phyloP scores from a whole-genome alignment of 2,329 filamentous ascomycete genomes.

The Fusarium clavum region DNA sequence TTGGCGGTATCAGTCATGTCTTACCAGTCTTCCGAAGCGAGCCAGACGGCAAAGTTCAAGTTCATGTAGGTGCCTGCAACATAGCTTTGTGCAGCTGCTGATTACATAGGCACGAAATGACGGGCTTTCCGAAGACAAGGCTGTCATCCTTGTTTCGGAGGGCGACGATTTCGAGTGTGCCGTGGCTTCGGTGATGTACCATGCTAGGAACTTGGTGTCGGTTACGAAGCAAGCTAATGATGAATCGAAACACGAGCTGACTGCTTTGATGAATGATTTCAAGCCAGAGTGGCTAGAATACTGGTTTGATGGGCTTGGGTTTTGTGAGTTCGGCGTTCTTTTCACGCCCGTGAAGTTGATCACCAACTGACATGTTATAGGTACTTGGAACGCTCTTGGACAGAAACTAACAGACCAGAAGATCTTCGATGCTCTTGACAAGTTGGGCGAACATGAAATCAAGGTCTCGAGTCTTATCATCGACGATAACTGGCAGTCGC shows the following conservation, averaged over 20 bases:
- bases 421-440: constrained; percentile 78
- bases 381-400: constrained; percentile 94
- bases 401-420: constrained; percentile 85
- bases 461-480: constrained; percentile 89
- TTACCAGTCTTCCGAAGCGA: constrained; percentile 76
- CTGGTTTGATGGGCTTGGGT: constrained; percentile 94
- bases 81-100: constrained; percentile 18
- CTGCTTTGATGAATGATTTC: constrained; percentile 60
- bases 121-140: constrained; percentile 62
- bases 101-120: constrained; percentile 73
- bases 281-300: constrained; percentile 78
- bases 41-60: constrained; percentile 71
- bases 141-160: constrained; percentile 76
- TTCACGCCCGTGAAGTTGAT: not conserved
- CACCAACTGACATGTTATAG: constrained; percentile 51
- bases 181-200: constrained; percentile 85
- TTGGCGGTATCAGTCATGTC: constrained; percentile 79
- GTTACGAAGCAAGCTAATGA: constrained; percentile 57
- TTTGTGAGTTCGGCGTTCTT: constrained; percentile 68
- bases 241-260: constrained; percentile 60
- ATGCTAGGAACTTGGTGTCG: constrained; percentile 71
- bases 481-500: constrained; percentile 95
- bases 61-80: constrained; percentile 63
- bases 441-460: constrained; percentile 77
- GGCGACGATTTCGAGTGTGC: constrained; percentile 80